Base-by-base conservation (phyloP, 805 yeast genomes). In the Naumovozyma baii region DNA sequence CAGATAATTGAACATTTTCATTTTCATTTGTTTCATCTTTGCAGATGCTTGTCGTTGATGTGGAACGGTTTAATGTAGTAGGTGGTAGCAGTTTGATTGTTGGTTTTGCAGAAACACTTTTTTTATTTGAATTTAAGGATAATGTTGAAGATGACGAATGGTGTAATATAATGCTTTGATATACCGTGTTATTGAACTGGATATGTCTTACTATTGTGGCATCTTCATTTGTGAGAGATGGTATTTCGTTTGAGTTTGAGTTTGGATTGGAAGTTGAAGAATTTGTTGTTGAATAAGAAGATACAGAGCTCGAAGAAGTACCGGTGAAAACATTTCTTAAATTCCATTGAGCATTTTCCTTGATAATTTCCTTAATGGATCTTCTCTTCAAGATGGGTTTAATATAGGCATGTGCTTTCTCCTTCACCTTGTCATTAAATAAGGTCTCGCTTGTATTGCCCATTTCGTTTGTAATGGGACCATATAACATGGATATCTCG, bases 371-470 rank as follows among this genome's bases (percentile, higher is more conserved):
- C 35, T 83, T 77, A 35, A 83, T 78, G 2, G 90, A 75, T 51
- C 87, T 72, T 61, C 82, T 81, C 62, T 87, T 87, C 49, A 87
- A 65, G 40, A 87, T 87, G 18, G 95, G 88, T 61, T 86, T 29
- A 5, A 29, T 12, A 14, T 22, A 22, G 28, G 7, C 28, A 22
- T 22, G 28, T 22, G n/a, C n/a, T n/a, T n/a, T n/a, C n/a, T n/a
- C n/a, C n/a, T n/a, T n/a, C 26, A 7, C 26, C 26, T 8, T 29
- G 14, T n/a, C 31, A 12, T 9, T 9, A 8, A 29, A 29, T 13
- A 12, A 5, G 31, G 31, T 5, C 31, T 5, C 15, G 5, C 31
- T n/a, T 29, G 7, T 13, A n/a, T 29, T 29, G 31, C 15, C 15
- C 5, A 14, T 29, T 9, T 9, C 15, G 28, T 22, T 22, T 5